Conservation (phyloP, 768 basidiomycete species). For the Gymnopilus dilepis region DNA sequence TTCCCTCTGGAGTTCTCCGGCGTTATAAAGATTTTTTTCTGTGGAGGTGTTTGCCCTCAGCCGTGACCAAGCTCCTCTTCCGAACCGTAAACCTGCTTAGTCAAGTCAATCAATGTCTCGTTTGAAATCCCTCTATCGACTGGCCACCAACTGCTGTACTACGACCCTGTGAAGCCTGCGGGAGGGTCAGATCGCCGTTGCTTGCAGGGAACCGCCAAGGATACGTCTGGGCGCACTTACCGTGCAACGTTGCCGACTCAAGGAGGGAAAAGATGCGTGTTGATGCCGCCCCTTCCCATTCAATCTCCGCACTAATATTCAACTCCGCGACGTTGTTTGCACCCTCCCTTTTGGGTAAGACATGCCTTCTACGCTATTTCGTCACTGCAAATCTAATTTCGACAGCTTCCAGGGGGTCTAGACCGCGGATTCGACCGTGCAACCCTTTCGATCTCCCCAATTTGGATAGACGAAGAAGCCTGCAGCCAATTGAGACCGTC, state of each 20-base stretch:
- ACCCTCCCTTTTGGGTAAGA: conserved; percentile 8
- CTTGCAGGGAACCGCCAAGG: conserved; percentile 8
- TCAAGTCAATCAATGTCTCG: conserved; percentile 35
- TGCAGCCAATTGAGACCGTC: conserved; percentile 2
- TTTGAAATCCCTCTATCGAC: background rate
- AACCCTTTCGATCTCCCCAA: background rate
- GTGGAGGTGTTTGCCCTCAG: conserved; percentile 36
- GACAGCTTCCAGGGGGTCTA: conserved; percentile 3
- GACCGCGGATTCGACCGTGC: conserved; percentile 1
- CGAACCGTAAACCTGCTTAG: conserved; percentile 48
- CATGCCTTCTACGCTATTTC: conserved; percentile 13
- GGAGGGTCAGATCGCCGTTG: conserved; percentile 5
- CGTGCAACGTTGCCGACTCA: conserved; percentile 27
- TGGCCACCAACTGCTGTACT: background rate
- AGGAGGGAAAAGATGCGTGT: conserved; percentile 21
- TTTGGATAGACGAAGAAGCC: background rate
- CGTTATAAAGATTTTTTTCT: conserved; percentile 46
- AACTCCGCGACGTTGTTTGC: conserved; percentile 25
- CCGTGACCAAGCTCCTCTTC: conserved; percentile 37
- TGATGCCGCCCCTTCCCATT: conserved; percentile 38
- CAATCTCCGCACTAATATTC: conserved; percentile 39
- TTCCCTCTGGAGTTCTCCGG: conserved; percentile 38
- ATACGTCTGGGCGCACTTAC: conserved; percentile 9
- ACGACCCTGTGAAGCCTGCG: background rate
- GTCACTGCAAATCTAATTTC: background rate